These are phyloP conservation scores for Phaeodactylum tricornutum DNA, from an alignment of 108 stramenopile species.

Conservation along the genomic window DNA sequence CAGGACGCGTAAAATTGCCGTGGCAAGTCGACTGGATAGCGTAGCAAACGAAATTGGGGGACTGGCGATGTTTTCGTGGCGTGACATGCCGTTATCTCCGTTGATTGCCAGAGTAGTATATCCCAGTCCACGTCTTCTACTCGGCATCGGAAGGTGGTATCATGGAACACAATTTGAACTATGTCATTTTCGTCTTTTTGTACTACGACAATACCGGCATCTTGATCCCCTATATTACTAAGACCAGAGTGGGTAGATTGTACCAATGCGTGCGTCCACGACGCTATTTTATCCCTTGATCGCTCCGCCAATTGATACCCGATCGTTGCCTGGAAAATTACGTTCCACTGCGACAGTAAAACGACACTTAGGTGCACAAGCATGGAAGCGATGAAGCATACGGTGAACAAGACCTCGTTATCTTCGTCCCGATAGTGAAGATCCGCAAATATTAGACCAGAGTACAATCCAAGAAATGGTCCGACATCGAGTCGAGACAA, in stretches of 20 bases:
- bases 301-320: too few species aligned
- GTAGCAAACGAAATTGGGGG: slow-evolving; percentile 38
- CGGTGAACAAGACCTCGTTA: not conserved
- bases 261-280: slow-evolving; percentile 34
- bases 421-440: not conserved
- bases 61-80: not conserved
- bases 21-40: slow-evolving; percentile 58
- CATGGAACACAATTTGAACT: slow-evolving; percentile 25
- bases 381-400: slow-evolving; percentile 16
- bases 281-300: not conserved
- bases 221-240: not conserved
- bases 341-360: slow-evolving; percentile 34
- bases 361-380: slow-evolving; percentile 21
- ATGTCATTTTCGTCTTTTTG: slow-evolving; percentile 2
- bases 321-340: slow-evolving; percentile 31
- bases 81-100: slow-evolving; percentile 6
- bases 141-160: slow-evolving; percentile 34
- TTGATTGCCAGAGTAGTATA: slow-evolving; percentile 8
- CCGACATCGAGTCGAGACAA: slow-evolving; percentile 38
- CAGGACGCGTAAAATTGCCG: slow-evolving; percentile 48
- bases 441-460: slow-evolving; percentile 26
- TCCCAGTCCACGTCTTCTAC: too few species aligned
- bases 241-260: too few species aligned
- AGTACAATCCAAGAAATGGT: slow-evolving; percentile 39
- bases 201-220: not conserved